phyloP scores from a whole-genome alignment of 2,329 filamentous ascomycete genomes.

The Epichloe sibirici region DNA sequence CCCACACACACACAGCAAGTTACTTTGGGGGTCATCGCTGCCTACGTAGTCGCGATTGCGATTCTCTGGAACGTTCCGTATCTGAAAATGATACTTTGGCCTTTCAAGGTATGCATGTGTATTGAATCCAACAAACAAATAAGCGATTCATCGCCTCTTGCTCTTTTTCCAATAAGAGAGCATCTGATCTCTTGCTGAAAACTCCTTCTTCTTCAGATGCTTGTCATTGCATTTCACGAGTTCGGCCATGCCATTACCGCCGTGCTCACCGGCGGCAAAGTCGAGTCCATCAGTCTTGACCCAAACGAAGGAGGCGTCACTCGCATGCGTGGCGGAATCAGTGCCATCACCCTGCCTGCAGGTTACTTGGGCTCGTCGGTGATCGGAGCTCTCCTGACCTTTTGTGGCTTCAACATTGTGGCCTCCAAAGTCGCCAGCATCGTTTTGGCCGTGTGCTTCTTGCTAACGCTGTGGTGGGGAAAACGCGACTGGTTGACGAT shows the following conservation, averaged over 20 bases:
- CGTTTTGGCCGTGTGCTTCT: constrained; percentile 58
- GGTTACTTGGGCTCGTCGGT: constrained; percentile 68
- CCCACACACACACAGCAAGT: constrained; percentile 58
- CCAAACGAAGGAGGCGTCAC: constrained; percentile 72
- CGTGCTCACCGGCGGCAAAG: constrained; percentile 58
- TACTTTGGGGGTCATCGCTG: constrained; percentile 58
- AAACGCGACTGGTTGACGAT: constrained; percentile 69
- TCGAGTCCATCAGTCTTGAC: constrained; percentile 63
- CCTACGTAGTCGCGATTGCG: constrained; percentile 61
- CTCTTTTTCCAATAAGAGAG: neutral
- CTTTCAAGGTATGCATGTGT: constrained; percentile 51
- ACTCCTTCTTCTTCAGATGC: constrained; percentile 41
- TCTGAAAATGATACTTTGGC: constrained; percentile 63
- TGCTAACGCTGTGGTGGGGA: constrained; percentile 75
- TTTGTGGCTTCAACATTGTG: constrained; percentile 72
- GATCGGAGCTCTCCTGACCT: constrained; percentile 65
- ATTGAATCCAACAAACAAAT: neutral
- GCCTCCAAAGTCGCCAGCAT: constrained; percentile 70
- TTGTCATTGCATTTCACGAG: constrained; percentile 75
- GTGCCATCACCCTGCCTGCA: constrained; percentile 60
- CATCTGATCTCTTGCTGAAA: too few relatives aligned
- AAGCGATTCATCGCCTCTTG: neutral
- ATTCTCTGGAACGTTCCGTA: constrained; percentile 72
- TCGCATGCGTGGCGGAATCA: constrained; percentile 61
- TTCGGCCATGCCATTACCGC: constrained; percentile 65